A percentile compares a stretch with the other conserved stretches of the same genome.
Evolutionary conservation across 106 monocot species (phyloP).

Genomic region (Dioscorea dumetorum): DNA sequence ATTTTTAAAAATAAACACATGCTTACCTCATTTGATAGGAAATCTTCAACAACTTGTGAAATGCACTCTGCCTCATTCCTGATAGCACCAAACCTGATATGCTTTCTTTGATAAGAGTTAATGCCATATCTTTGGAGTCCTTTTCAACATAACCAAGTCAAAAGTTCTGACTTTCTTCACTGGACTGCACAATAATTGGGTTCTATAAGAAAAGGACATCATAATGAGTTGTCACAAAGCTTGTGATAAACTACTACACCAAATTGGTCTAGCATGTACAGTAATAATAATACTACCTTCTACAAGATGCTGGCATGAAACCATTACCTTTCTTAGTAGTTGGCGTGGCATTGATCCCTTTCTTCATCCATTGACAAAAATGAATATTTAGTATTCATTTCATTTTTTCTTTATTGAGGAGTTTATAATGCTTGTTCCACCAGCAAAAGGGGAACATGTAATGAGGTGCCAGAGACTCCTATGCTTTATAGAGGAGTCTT

Average conservation of each 20-base stretch:
- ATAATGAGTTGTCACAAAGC: too few species aligned
- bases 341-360: slow-evolving; percentile 11
- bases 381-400: not conserved
- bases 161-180: slow-evolving; percentile 16
- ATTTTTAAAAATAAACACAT: too few species aligned
- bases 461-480: slow-evolving; percentile 9
- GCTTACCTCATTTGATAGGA: too few species aligned
- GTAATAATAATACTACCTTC: slow-evolving; percentile 1
- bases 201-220: too few species aligned
- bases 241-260: too few species aligned
- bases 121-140: slow-evolving; percentile 8
- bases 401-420: slow-evolving; percentile 17
- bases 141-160: slow-evolving; percentile 8
- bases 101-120: slow-evolving; percentile 2
- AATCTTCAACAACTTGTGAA: too few species aligned
- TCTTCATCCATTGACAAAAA: slow-evolving; percentile 12
- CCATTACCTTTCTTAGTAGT: slow-evolving; percentile 17
- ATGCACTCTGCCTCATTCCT: not conserved
- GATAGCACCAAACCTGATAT: too few species aligned
- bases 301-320: slow-evolving; percentile 2
- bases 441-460: slow-evolving; percentile 15
- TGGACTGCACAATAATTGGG: slow-evolving; percentile 8
- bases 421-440: not conserved
- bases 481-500: slow-evolving; percentile 13
- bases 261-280: not conserved